phyloP scores from a whole-genome alignment of 192 early-diverging fungal genomes.

The Umbelopsis sp. region DNA sequence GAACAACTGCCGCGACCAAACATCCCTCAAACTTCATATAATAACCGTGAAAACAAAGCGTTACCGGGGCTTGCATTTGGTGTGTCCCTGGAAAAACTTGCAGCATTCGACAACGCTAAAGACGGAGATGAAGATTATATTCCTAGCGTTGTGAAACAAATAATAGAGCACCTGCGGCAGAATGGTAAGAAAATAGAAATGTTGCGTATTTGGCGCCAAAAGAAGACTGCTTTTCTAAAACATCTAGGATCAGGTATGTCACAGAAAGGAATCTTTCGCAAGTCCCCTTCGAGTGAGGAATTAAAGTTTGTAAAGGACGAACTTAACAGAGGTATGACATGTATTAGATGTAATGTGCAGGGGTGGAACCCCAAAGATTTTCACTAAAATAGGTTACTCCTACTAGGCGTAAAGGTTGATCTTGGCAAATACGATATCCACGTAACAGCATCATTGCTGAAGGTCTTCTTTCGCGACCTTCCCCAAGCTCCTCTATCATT shows the following conservation, averaged over 20 bases:
- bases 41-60: slow-evolving; percentile 43
- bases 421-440: slow-evolving; percentile 74
- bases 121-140: slow-evolving; percentile 50
- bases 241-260: slow-evolving; percentile 56
- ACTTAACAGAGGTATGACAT: slow-evolving; percentile 51
- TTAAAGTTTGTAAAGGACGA: slow-evolving; percentile 65
- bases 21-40: slow-evolving; percentile 36
- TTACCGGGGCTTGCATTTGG: slow-evolving; percentile 62
- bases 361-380: not conserved
- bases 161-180: slow-evolving; percentile 67
- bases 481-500: slow-evolving; percentile 74
- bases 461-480: slow-evolving; percentile 83
- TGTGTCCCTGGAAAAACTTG: slow-evolving; percentile 64
- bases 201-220: not conserved
- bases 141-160: slow-evolving; percentile 74
- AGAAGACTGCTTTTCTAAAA: not conserved
- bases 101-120: not conserved
- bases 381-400: not conserved
- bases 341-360: not conserved
- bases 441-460: slow-evolving; percentile 78
- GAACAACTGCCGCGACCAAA: not conserved
- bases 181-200: slow-evolving; percentile 50
- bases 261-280: slow-evolving; percentile 83
- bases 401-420: slow-evolving; percentile 53
- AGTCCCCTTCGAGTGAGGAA: slow-evolving; percentile 73